Base-by-base conservation (phyloP, 768 basidiomycete genomes). In the Hericium rajendrae region DNA sequence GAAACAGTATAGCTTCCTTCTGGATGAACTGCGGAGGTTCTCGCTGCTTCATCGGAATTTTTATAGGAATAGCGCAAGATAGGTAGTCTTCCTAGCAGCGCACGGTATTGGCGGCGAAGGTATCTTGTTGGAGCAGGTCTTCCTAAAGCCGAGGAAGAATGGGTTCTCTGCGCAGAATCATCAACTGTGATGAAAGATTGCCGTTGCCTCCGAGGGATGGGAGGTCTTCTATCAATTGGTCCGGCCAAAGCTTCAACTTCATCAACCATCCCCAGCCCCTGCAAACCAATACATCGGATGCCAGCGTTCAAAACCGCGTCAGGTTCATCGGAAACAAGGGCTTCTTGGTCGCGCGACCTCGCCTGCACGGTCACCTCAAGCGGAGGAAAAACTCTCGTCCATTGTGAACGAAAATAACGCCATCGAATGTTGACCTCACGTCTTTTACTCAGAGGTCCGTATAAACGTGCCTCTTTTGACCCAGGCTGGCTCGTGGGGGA, bases 401-500 rank as follows among this genome's bases (percentile, higher is more conserved):
- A 73, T 65, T 88, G 79, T 10, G 60, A 62, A 15, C 67, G 70
- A 68, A 83, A 89, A 64, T 76, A 87, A 20, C 82, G 79, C 82
- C 85, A 81, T 20, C 82, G 81, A 49, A 83, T 75, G 69, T 93
- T 92, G 51, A 82, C 75, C 67, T 89, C 80, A 48, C 88, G 79
- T 38, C 89, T 81, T 65, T 81, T 86, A 73, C 86, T 87, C 46
- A 90, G 72, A 10, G 76, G 79, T 2, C 88, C 88, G 38, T 87
- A 70, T 3, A 85, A 62, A 28, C 67, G 67, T 1, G 83, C 82
- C 54, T 87, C 84, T 56, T 79, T 73, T 9, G 86, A 84, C 2
- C 67, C 60, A 18, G 80, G 78, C 59, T 70, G 32, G 82, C 82
- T 20, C 80, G 79, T n/a, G 67, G 62, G 2, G 85, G 84, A 22